A percentile compares a stretch with the other conserved stretches of the same genome.
phyloP scores from a whole-genome alignment of 2,329 filamentous ascomycete species.

The Colletotrichum musae region DNA sequence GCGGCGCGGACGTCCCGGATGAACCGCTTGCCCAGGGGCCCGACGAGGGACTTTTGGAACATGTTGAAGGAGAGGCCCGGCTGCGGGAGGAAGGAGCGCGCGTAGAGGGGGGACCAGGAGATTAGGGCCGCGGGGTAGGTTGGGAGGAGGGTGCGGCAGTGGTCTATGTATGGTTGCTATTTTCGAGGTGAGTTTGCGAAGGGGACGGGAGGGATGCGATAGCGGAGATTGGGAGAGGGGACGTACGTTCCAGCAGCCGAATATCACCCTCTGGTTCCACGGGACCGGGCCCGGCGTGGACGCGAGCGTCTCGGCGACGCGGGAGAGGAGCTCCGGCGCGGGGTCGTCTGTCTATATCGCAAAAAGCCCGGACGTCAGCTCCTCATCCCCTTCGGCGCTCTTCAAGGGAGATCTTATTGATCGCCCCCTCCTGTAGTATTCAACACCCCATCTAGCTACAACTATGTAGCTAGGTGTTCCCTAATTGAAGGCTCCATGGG shows the following conservation, averaged over 20 bases:
- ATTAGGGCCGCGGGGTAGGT: slow-evolving; percentile 77
- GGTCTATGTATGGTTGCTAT: slow-evolving; percentile 71
- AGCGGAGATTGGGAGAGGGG: not conserved
- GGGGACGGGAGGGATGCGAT: too few species aligned
- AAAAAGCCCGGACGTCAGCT: not conserved
- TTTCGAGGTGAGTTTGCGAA: slow-evolving; percentile 1
- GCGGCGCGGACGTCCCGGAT: slow-evolving; percentile 66
- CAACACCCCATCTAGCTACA: too few species aligned
- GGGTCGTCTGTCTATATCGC: slow-evolving; percentile 75
- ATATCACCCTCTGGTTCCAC: slow-evolving; percentile 81
- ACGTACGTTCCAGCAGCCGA: slow-evolving; percentile 86
- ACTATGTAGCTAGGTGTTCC: too few species aligned
- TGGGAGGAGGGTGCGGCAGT: slow-evolving; percentile 74
- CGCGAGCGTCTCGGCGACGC: slow-evolving; percentile 75
- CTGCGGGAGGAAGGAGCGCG: slow-evolving; percentile 76
- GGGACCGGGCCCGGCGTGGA: slow-evolving; percentile 64
- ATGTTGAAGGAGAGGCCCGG: slow-evolving; percentile 85
- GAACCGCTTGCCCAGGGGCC: slow-evolving; percentile 77
- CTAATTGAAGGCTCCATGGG: too few species aligned
- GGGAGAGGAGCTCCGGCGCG: slow-evolving; percentile 77
- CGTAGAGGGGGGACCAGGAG: slow-evolving; percentile 76
- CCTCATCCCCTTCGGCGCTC: too few species aligned
- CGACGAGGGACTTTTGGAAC: slow-evolving; percentile 76
- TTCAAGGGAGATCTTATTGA: too few species aligned
- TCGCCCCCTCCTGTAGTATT: too few species aligned